Evolutionary conservation across 1,284 basidiomycete genomes (phyloP).

Genomic region (Apiotrichum montevideense): DNA sequence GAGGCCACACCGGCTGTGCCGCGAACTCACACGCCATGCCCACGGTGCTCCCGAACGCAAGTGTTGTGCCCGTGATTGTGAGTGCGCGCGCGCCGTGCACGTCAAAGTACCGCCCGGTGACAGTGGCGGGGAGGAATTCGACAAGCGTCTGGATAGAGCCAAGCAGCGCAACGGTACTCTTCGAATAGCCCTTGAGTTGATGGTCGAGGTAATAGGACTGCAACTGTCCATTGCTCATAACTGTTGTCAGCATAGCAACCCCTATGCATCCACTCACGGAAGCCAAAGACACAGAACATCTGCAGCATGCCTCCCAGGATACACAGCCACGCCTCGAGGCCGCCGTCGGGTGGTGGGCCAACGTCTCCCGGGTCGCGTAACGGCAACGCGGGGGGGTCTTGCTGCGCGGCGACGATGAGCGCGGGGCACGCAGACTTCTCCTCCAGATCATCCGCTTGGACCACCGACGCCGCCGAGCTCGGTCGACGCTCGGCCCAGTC

Average conservation of each 20-base stretch:
- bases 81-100: conserved; percentile 31
- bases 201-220: conserved; percentile 34
- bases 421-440: too few relatives aligned
- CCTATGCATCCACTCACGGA: conserved; percentile 37
- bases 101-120: conserved; percentile 39
- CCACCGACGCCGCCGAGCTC: too few relatives aligned
- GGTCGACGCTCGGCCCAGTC: too few relatives aligned
- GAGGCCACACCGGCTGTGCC: too few relatives aligned
- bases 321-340: conserved; percentile 10
- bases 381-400: too few relatives aligned
- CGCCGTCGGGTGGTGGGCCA: conserved; percentile 17
- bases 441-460: too few relatives aligned
- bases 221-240: conserved; percentile 36
- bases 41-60: conserved; percentile 27
- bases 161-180: conserved; percentile 18
- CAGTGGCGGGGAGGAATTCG: conserved; percentile 30
- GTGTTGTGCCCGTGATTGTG: conserved; percentile 24
- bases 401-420: too few relatives aligned
- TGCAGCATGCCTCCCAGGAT: conserved; percentile 33
- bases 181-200: conserved; percentile 34
- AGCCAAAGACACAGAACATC: conserved; percentile 40
- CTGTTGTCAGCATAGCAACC: conserved; percentile 12
- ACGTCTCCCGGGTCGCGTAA: neutral
- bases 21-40: conserved; percentile 26
- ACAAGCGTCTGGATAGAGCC: conserved; percentile 28